Evolutionary conservation across 495 filamentous ascomycete genomes (phyloP).

Genomic region (Aspergillus asperescens): DNA sequence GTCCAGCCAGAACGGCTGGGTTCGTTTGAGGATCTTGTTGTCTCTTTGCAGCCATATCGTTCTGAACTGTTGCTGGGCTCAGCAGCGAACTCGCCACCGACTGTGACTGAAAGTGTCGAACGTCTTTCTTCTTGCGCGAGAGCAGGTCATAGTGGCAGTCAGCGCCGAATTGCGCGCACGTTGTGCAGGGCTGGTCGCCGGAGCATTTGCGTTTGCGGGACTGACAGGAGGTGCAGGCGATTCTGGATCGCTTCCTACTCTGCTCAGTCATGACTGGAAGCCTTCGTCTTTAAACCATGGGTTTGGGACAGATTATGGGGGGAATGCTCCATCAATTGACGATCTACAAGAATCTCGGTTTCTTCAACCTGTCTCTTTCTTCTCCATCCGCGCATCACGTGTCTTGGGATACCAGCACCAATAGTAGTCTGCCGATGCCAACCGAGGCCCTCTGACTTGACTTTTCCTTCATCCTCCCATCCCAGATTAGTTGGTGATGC

Average conservation of each 20-base stretch:
- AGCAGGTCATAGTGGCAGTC: constrained; percentile 41
- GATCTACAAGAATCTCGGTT: neutral
- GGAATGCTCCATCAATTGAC: neutral
- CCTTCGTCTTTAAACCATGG: neutral
- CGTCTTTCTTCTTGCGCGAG: constrained; percentile 33
- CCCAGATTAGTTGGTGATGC: neutral
- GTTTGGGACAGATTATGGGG: neutral
- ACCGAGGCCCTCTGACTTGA: neutral
- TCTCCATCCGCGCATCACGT: neutral
- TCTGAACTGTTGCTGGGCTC: constrained; percentile 17
- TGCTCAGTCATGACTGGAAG: constrained; percentile 28
- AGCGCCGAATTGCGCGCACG: constrained; percentile 44
- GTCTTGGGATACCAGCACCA: neutral
- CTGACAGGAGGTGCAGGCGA: constrained; percentile 48
- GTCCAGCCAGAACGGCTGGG: constrained; percentile 11
- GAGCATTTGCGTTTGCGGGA: constrained; percentile 53
- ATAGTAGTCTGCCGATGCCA: neutral
- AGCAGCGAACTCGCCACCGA: constrained; percentile 6
- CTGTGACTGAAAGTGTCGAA: constrained; percentile 16
- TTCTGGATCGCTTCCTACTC: constrained; percentile 39
- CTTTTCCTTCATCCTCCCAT: neutral
- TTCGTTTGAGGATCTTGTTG: constrained; percentile 5
- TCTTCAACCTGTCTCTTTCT: neutral
- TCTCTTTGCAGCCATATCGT: constrained; percentile 5
- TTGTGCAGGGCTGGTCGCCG: constrained; percentile 46